Conservation (phyloP, 495 filamentous ascomycete genomes). For the Talaromyces stipitatus region DNA sequence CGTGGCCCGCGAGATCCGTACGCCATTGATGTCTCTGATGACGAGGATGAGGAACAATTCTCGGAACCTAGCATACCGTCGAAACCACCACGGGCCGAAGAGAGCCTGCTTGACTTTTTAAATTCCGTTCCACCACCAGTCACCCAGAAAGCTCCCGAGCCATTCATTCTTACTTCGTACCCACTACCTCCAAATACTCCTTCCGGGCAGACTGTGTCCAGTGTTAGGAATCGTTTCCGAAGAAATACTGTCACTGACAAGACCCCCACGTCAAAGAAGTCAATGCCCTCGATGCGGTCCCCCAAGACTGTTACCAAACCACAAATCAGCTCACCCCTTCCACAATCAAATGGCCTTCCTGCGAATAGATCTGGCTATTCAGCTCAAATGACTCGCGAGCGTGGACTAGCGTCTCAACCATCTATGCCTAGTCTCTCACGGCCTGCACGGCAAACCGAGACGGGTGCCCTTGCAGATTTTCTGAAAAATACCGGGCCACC, state of each 20-base stretch:
- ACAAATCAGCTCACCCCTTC: slow-evolving; percentile 6
- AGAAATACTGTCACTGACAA: slow-evolving; percentile 27
- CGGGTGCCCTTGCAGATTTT: slow-evolving; percentile 73
- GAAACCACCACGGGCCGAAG: slow-evolving; percentile 44
- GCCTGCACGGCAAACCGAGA: slow-evolving; percentile 32
- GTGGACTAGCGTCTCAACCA: slow-evolving; percentile 13
- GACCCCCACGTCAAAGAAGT: slow-evolving; percentile 21
- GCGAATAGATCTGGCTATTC: slow-evolving; percentile 28
- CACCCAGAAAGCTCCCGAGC: slow-evolving; percentile 31
- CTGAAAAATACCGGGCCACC: slow-evolving; percentile 72
- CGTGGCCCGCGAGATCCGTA: slow-evolving; percentile 82
- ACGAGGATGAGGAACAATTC: slow-evolving; percentile 58
- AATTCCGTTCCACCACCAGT: slow-evolving; percentile 71
- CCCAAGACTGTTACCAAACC: background rate
- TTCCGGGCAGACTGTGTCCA: slow-evolving; percentile 35
- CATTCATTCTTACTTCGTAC: slow-evolving; percentile 26
- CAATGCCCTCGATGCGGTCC: slow-evolving; percentile 26
- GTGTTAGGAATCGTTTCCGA: slow-evolving; percentile 56
- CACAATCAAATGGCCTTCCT: slow-evolving; percentile 6
- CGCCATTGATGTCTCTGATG: slow-evolving; percentile 78
- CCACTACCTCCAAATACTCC: slow-evolving; percentile 40
- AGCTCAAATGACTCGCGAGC: slow-evolving; percentile 30
- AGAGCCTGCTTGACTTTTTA: slow-evolving; percentile 84
- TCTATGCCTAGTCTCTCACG: slow-evolving; percentile 13
- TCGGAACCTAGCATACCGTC: slow-evolving; percentile 42